A percentile compares a stretch with the other conserved stretches of the same genome.
phyloP scores from a whole-genome alignment of 192 early-diverging fungal genomes.

The Geranomyces michiganensis region DNA sequence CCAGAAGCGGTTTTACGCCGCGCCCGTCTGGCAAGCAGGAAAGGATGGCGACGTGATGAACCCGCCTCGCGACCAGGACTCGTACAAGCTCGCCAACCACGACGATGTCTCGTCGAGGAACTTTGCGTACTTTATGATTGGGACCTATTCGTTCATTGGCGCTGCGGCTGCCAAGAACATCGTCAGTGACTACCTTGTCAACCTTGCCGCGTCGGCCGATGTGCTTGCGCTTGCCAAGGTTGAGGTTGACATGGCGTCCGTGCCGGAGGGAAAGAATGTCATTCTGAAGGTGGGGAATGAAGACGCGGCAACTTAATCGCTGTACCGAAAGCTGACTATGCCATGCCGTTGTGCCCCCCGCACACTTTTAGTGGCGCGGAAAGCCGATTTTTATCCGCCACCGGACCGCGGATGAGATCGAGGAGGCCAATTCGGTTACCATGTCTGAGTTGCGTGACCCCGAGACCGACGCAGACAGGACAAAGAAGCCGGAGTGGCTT shows the following conservation, averaged over 20 bases:
- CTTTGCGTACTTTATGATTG: conserved; percentile 91
- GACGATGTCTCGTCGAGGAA: conserved; percentile 44
- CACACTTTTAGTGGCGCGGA: conserved; percentile 79
- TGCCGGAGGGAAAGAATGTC: conserved; percentile 96
- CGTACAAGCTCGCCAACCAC: conserved; percentile 43
- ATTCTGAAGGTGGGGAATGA: conserved; percentile 71
- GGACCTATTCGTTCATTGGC: conserved; percentile 79
- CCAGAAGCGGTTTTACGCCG: conserved; percentile 48
- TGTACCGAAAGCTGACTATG: too few relatives aligned
- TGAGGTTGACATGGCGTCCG: conserved; percentile 87
- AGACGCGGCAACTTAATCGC: too few relatives aligned
- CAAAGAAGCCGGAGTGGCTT: conserved; percentile 92
- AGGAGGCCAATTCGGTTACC: conserved; percentile 83
- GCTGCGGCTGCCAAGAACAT: conserved; percentile 88
- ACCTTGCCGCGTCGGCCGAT: conserved; percentile 96
- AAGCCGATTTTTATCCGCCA: conserved; percentile 98
- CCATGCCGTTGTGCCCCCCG: too few relatives aligned
- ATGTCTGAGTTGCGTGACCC: conserved; percentile 85
- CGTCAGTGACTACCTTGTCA: conserved; percentile 79
- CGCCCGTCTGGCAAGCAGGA: conserved; percentile 35
- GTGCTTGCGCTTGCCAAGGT: conserved; percentile 97
- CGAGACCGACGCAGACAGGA: conserved; percentile 87
- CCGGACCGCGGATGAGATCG: conserved; percentile 92
- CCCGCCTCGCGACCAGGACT: conserved; percentile 33
- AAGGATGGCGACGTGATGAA: conserved; percentile 25